Conservation (phyloP, 2,329 filamentous ascomycete species). For the Davidsoniella neocaledoniae region DNA sequence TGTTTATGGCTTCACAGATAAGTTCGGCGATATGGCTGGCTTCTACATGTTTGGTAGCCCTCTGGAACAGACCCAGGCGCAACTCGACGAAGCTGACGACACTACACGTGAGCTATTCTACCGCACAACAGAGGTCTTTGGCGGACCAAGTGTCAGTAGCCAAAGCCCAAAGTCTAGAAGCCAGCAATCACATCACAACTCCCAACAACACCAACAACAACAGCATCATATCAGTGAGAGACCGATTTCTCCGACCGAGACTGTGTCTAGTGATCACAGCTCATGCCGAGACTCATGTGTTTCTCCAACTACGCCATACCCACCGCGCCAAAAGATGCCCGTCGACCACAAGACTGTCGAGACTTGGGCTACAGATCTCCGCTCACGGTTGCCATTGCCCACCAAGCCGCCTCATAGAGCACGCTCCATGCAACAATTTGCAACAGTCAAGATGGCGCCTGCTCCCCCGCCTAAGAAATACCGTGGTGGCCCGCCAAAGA, state of each 20-base stretch:
- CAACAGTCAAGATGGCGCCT: background rate
- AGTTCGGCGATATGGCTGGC: constrained; percentile 27
- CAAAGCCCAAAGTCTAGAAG: background rate
- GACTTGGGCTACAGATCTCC: constrained; percentile 8
- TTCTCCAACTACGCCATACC: constrained; percentile 12
- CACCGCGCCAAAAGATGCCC: constrained; percentile 1
- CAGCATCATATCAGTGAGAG: constrained; percentile 1
- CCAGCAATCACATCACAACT: too few species aligned
- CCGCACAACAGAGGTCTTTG: constrained; percentile 8
- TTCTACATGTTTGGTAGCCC: constrained; percentile 31
- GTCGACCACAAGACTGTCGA: constrained; percentile 4
- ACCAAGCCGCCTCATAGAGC: constrained; percentile 8
- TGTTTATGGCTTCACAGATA: constrained; percentile 27
- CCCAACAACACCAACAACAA: too few species aligned
- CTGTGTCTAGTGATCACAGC: constrained; percentile 13
- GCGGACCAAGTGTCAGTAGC: background rate
- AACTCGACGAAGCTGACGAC: constrained; percentile 1
- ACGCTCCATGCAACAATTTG: constrained; percentile 3
- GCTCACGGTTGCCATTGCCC: constrained; percentile 2
- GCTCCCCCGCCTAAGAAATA: constrained; percentile 2
- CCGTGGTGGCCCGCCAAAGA: background rate
- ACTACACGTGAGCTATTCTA: constrained; percentile 7
- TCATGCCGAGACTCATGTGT: constrained; percentile 11
- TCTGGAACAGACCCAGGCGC: background rate
- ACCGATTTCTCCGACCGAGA: constrained; percentile 12